Evolutionary conservation across 2,329 filamentous ascomycete species (phyloP).

Genomic region (Chrysoporthe puriensis): DNA sequence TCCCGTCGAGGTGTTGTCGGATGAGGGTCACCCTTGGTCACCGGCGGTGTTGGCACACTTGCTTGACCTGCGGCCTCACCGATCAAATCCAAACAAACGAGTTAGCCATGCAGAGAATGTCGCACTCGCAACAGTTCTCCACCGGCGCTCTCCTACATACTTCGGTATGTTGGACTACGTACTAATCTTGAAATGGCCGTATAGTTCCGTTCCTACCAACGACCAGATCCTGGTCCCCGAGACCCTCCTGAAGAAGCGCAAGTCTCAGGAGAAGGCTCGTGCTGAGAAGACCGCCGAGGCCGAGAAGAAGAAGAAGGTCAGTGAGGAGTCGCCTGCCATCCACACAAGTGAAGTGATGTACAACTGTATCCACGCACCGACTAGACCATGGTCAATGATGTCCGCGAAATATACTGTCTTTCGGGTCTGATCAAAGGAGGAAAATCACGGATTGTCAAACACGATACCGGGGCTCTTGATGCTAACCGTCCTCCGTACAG

Average conservation of each 20-base stretch:
- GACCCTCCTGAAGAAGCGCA: slow-evolving; percentile 99
- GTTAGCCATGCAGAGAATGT: slow-evolving; percentile 90
- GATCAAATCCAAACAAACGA: slow-evolving; percentile 81
- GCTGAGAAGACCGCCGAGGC: slow-evolving; percentile 80
- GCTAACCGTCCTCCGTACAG: slow-evolving; percentile 52
- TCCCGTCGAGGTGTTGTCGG: slow-evolving; percentile 72
- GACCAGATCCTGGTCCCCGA: slow-evolving; percentile 97
- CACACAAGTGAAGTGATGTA: slow-evolving; percentile 74
- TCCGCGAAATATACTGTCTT: slow-evolving; percentile 98
- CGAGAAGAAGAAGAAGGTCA: slow-evolving; percentile 89
- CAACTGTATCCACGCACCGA: slow-evolving; percentile 70
- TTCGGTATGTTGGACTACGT: slow-evolving; percentile 69
- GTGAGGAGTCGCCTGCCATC: slow-evolving; percentile 44
- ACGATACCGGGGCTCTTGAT: slow-evolving; percentile 39
- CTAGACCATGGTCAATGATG: slow-evolving; percentile 98
- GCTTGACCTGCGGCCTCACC: slow-evolving; percentile 58
- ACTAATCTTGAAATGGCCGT: slow-evolving; percentile 70
- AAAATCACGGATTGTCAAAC: slow-evolving; percentile 17
- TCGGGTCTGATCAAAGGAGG: slow-evolving; percentile 80
- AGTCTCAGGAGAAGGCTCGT: slow-evolving; percentile 99
- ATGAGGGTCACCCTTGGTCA: slow-evolving; percentile 57
- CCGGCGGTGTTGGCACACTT: slow-evolving; percentile 28
- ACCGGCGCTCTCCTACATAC: slow-evolving; percentile 76
- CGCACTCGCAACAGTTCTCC: slow-evolving; percentile 91
- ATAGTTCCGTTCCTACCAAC: slow-evolving; percentile 87